Evolutionary conservation across 2,329 filamentous ascomycete species (phyloP).

Genomic region (Talaromyces sp.): DNA sequence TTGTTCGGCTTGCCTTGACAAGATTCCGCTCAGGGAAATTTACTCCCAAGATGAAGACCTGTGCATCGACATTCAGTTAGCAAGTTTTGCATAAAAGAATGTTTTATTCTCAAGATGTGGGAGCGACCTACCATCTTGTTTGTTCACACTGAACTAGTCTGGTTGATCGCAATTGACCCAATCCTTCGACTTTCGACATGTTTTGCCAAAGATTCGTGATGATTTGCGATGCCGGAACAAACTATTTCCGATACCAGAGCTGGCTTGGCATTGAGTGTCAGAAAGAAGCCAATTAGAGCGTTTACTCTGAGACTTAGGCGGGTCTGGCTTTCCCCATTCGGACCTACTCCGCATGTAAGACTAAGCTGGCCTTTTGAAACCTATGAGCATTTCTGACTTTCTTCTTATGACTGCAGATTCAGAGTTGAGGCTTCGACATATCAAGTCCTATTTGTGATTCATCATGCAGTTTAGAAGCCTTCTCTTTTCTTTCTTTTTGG

Average conservation of each 20-base stretch:
- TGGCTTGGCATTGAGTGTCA: not conserved
- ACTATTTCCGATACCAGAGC: conserved; percentile 29
- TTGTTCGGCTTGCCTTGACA: conserved; percentile 63
- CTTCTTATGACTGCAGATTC: conserved; percentile 15
- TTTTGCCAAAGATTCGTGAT: not conserved
- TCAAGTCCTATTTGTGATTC: conserved; percentile 6
- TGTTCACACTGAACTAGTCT: not conserved
- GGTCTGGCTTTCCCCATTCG: conserved; percentile 5
- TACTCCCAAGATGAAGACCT: conserved; percentile 83
- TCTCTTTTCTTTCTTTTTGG: conserved; percentile 66
- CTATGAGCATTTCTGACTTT: conserved; percentile 16
- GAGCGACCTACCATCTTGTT: conserved; percentile 14
- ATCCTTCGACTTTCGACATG: not conserved
- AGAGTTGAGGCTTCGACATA: not conserved
- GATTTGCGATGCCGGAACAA: conserved; percentile 26
- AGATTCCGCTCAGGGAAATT: conserved; percentile 81
- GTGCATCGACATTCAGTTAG: not conserved
- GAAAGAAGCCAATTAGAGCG: conserved; percentile 5
- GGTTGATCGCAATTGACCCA: not conserved
- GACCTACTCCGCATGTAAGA: conserved; percentile 15
- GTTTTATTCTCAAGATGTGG: not conserved
- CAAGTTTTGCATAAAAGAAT: not conserved
- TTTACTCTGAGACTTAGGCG: conserved; percentile 25
- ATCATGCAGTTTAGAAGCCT: conserved; percentile 36
- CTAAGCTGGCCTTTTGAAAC: conserved; percentile 16